Evolutionary conservation across 2,329 filamentous ascomycete genomes (phyloP), one percentile per base, ranked within the genome.

Genomic region (Stenocarpella maydis): DNA sequence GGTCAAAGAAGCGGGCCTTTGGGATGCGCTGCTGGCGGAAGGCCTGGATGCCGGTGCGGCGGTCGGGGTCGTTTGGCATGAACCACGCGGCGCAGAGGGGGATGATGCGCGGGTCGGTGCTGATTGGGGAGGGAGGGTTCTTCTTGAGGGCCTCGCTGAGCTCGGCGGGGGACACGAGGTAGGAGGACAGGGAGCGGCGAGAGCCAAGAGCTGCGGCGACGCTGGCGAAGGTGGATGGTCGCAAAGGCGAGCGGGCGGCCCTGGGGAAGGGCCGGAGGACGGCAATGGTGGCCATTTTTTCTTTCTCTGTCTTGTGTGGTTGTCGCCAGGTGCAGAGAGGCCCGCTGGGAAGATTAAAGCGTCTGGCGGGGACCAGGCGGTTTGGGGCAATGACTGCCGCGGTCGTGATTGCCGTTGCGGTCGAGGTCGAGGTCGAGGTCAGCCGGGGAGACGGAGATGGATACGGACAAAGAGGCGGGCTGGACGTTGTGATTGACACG

Each of bases 71-170:
- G 80, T 97, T 98, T 72, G 96, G 96, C 72, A 99, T 88, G 78
- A 98, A 99, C 96, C 96, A 99, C 28, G 94, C 88, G 55, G 95
- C 96, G 81, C 95, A 98, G 50, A 99, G 86, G 3, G 96, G 93
- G 66, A 99, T 90, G 52, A 97, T 91, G 74, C 92, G 90, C 1
- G 95, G 92, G 15, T 93, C 90, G 52, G 93, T 92, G 71, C 92
- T 94, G 75, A 95, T 92, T 72, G 91, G 89, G 65, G 91, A 92
- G 15, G 91, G 88, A 4, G 94, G 88, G 79, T 95, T 97, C 82
- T 91, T 92, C 80, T 92, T 91, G 64, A 99, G 86, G 64, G 94
- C 95, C 73, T 92, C 88, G 77, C 91, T 82, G 69, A 98, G 90
- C 81, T 98, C 91, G 71, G 89, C 87, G 0, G 96, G 95, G 2